These are phyloP conservation scores for Taxillus chinensis DNA, from an alignment of 164 flowering plant species.

Conservation along the genomic window DNA sequence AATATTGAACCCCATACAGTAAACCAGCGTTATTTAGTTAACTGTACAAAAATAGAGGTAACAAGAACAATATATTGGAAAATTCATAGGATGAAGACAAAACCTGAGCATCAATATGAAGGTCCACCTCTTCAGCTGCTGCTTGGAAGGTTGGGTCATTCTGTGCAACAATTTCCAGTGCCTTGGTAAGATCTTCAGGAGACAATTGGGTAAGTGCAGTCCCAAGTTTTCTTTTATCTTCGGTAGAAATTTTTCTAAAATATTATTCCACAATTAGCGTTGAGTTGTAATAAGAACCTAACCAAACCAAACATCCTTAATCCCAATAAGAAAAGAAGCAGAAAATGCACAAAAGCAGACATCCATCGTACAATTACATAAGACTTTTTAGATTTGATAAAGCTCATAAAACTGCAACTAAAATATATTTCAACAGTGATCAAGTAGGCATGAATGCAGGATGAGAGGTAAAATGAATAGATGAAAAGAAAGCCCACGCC, in stretches of 20 bases:
- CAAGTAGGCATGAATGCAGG: no score
- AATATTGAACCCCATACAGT: conserved; percentile 5
- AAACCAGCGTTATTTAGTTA: neutral
- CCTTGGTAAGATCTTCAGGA: neutral
- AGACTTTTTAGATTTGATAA: no score
- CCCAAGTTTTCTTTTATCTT: conserved; percentile 1
- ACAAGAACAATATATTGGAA: neutral
- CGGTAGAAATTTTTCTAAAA: neutral
- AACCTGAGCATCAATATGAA: conserved; percentile 88
- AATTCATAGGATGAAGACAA: neutral
- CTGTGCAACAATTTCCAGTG: neutral
- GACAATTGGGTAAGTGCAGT: neutral
- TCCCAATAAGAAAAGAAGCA: no score
- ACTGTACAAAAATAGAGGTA: neutral
- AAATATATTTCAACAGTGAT: no score
- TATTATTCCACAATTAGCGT: neutral
- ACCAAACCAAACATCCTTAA: no score
- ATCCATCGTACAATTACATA: no score
- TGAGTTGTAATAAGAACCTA: no score
- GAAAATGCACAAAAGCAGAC: no score
- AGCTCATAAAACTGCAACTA: no score
- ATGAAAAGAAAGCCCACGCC: no score
- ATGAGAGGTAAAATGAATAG: no score
- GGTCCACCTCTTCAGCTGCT: neutral
- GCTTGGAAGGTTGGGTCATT: neutral